Evolutionary conservation across 2,329 filamentous ascomycete genomes (phyloP).

Genomic region (Amauroascus verrucosus): DNA sequence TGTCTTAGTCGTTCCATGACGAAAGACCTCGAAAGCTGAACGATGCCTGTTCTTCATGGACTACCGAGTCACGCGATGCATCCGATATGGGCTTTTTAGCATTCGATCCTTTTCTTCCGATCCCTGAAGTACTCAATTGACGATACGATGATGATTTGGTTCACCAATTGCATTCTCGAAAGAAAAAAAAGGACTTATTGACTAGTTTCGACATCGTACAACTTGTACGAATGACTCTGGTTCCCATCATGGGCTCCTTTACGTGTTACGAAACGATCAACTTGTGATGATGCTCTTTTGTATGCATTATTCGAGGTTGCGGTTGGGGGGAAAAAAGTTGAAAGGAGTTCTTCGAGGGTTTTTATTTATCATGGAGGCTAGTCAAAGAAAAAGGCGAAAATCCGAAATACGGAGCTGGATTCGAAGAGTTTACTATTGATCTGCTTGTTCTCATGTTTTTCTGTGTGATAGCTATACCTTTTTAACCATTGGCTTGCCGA

Average conservation of each 20-base stretch:
- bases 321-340: background rate
- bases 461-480: constrained; percentile 8
- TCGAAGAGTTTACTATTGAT: constrained; percentile 11
- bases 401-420: constrained; percentile 7
- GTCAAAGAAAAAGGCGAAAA: constrained; percentile 11
- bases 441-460: constrained; percentile 9
- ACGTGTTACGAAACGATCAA: background rate
- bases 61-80: constrained; percentile 1
- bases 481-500: constrained; percentile 7
- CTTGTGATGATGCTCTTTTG: background rate
- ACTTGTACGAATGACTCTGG: background rate
- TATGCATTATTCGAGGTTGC: background rate
- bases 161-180: background rate
- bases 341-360: background rate
- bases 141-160: background rate
- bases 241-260: background rate
- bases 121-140: background rate
- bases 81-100: constrained; percentile 2
- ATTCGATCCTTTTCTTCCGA: background rate
- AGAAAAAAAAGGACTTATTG: background rate
- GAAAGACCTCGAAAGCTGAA: constrained; percentile 6
- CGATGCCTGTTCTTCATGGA: background rate
- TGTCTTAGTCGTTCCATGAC: constrained; percentile 38
- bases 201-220: background rate
- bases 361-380: constrained; percentile 8